Evolutionary conservation across 140 eudicot genomes (phyloP), one percentile per base, ranked within the genome.

Genomic region (Flaveria floridana): DNA sequence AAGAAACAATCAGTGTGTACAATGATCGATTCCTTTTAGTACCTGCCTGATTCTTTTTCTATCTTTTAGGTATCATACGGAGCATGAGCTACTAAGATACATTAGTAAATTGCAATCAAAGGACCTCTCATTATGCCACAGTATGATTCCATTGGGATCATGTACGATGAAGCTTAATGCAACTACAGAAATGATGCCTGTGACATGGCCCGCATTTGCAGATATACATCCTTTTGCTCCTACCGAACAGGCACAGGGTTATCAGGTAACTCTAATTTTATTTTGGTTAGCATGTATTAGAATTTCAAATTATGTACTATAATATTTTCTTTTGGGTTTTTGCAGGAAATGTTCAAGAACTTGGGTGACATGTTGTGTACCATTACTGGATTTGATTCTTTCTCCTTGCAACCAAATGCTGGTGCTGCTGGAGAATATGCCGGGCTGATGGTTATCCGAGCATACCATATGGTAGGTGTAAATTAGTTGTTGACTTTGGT

Each of bases 391-490:
- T 92, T 92, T 44, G 97, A 92, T 61, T 92, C 97, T 28, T 84
- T 92, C 96, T 92, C 97, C 70, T 82, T 92, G 83, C 97, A 92
- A 81, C 97, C 97, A 6, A 92, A 92, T 80, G 96, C 96, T 76
- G 96, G 97, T 81, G 97, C 96, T 64, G 88, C 96, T 76, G 97
- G 97, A 53, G 97, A 89, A 81, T 92, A 92, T 76, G 96, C 96
- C 12, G 96, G 97, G 59, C 79, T 92, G 75, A 92, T 92, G 97
- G 97, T 92, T 76, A 92, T 92, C 82, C 97, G 96, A n/a, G 96
- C 96, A 16, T 89, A 92, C 78, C 96, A 92, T 78, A 23, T 58
- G 95, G 97, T 92, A 85, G 48, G 63, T 39, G 56, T 68, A 48
- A 19, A 13, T 15, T 59, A 73, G 42, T 30, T 26, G 46, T 30